Base-by-base conservation (phyloP, 306 rosid species). In the Glycine tomentella region DNA sequence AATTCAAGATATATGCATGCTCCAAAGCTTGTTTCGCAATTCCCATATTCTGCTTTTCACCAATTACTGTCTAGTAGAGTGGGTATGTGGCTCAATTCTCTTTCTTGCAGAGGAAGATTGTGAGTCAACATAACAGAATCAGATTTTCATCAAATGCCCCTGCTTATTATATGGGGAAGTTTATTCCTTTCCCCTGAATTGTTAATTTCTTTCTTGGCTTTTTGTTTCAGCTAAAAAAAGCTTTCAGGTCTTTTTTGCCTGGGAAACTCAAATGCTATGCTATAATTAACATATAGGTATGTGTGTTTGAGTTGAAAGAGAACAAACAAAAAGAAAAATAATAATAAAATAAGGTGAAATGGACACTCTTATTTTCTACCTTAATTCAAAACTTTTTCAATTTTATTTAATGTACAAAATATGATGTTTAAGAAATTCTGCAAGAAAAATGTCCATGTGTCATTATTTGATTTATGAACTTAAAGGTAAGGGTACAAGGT, bases 51-150 rank as follows among this genome's bases (percentile, higher is more conserved):
- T 80, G 11, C 74, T 15, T 62, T 58, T 42, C 57, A 67, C 64
- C 75, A 44, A 75, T 25, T 59, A 59, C 11, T 34, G 17, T 63
- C 46, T 34, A 12, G 69, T 62, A 33, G 31, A 25, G 31, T 25
- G 31, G 31, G 31, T 25, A 25, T 25, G 31, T 25, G 31, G 8
- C 55, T 52, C 31, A 6, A 0, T 42, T 42, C 50, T 3, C 34
- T 74, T 58, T 64, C 78, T 74, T 74, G 81, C 63, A 34, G 69
- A 72, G 63, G 50, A 84, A 80, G 79, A 46, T 15, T 40, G 46
- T 38, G 15, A 42, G 38, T 40, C 15, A 77, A 74, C 55, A 13
- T 8, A 58, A 78, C 63, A 34, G 14, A 44, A 83, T 50, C 75
- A 78, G 36, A 79, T 75, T 31, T 9, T 38, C 59, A 67, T 65